A percentile compares a stretch with the other conserved stretches of the same genome.
Conservation (phyloP, 495 filamentous ascomycete genomes). For the Aspergillus affinis region DNA sequence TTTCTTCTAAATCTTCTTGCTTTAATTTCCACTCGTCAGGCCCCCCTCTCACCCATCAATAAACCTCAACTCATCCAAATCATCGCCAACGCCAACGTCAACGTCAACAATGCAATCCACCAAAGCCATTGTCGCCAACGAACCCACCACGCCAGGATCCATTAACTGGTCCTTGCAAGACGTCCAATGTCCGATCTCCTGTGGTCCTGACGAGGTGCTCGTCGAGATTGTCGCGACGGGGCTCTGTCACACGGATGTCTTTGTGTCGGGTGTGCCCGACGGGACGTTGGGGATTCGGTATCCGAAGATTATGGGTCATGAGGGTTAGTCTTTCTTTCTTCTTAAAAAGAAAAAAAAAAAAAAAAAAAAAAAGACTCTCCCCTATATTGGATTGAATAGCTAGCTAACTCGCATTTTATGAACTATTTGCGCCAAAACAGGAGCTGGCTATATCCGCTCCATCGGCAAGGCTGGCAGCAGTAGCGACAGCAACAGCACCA, state of each 20-base stretch:
- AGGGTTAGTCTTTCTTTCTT: slow-evolving; percentile 23
- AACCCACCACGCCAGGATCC: slow-evolving; percentile 9
- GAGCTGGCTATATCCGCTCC: slow-evolving; percentile 42
- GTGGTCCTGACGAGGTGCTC: slow-evolving; percentile 34
- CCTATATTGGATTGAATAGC: no score
- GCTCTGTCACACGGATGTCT: slow-evolving; percentile 44
- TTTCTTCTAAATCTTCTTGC: not conserved
- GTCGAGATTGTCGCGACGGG: slow-evolving; percentile 41
- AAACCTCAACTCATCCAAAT: not conserved
- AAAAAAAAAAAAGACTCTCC: no score
- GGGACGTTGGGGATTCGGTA: slow-evolving; percentile 17
- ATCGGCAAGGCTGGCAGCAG: slow-evolving; percentile 23
- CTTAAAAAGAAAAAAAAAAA: no score
- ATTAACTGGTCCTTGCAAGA: slow-evolving; percentile 27
- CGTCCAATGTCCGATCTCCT: slow-evolving; percentile 24
- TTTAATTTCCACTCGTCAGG: not conserved
- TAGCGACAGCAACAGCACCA: no score
- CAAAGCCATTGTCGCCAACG: slow-evolving; percentile 24
- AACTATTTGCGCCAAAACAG: slow-evolving; percentile 6
- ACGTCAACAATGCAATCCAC: slow-evolving; percentile 1
- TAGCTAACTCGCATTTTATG: not conserved
- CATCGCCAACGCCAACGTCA: not conserved
- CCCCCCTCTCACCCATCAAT: no score
- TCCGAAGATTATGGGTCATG: slow-evolving; percentile 28
- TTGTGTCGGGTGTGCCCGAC: slow-evolving; percentile 12